Percentiles rank a stretch among this genome's conserved stretches.
These are phyloP conservation scores for Przewalskia tangutica DNA, from an alignment of 257 asterid species.

Conservation along the genomic window DNA sequence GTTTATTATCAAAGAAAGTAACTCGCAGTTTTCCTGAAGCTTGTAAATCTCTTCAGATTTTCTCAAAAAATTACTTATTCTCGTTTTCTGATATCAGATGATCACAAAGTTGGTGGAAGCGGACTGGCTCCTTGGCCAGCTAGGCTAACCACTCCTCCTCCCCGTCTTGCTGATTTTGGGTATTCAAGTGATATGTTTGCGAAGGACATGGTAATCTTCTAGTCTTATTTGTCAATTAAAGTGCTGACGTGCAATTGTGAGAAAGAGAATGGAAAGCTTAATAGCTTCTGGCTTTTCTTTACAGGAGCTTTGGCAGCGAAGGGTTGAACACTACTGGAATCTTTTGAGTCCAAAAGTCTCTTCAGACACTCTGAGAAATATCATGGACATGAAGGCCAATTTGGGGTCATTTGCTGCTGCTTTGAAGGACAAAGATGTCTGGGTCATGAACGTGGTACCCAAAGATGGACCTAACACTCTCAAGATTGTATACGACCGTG, in stretches of 20 bases:
- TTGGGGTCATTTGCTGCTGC: slow-evolving; percentile 94
- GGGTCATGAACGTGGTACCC: slow-evolving; percentile 96
- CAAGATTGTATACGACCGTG: slow-evolving; percentile 80
- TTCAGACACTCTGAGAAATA: slow-evolving; percentile 60
- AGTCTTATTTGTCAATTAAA: background rate
- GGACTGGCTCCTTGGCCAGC: slow-evolving; percentile 98
- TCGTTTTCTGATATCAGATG: slow-evolving; percentile 46
- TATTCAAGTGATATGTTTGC: slow-evolving; percentile 79
- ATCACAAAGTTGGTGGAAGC: slow-evolving; percentile 70
- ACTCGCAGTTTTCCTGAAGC: background rate
- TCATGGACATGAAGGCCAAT: slow-evolving; percentile 97
- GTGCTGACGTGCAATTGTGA: background rate
- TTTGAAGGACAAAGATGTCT: slow-evolving; percentile 74
- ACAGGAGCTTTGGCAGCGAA: slow-evolving; percentile 74
- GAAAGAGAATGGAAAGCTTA: background rate
- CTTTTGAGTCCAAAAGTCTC: slow-evolving; percentile 65
- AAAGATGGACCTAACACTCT: slow-evolving; percentile 94
- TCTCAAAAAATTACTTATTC: background rate
- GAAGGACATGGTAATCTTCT: slow-evolving; percentile 63
- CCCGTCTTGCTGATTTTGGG: slow-evolving; percentile 96
- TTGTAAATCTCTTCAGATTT: background rate
- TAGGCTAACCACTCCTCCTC: slow-evolving; percentile 76
- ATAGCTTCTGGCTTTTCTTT: slow-evolving; percentile 5
- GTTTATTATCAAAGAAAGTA: background rate
- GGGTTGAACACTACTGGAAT: slow-evolving; percentile 75